A percentile compares a stretch with the other conserved stretches of the same genome.
phyloP scores from a whole-genome alignment of 257 asterid species.

The Fraxinus quadrangulata region DNA sequence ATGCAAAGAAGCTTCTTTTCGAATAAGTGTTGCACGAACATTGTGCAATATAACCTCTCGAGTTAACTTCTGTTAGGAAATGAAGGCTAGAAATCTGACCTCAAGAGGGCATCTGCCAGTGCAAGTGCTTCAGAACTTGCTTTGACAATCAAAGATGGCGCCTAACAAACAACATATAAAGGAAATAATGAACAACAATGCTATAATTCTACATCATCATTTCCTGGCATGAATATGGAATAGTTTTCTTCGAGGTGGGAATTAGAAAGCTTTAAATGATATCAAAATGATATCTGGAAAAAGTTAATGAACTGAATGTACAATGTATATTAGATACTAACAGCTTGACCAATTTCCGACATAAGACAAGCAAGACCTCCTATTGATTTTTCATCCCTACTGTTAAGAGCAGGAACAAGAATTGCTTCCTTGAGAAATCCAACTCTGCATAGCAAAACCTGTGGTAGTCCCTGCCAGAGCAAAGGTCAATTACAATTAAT shows the following conservation, averaged over 20 bases:
- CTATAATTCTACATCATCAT: background rate
- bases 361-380: constrained; percentile 83
- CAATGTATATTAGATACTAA: constrained; percentile 44
- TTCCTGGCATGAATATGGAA: background rate
- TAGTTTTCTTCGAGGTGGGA: constrained; percentile 7
- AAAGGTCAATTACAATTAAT: constrained; percentile 29
- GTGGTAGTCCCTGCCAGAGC: constrained; percentile 66
- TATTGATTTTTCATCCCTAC: constrained; percentile 73
- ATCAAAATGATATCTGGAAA: constrained; percentile 19
- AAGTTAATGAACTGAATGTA: background rate
- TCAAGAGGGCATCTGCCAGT: constrained; percentile 70
- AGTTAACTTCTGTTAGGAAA: constrained; percentile 16
- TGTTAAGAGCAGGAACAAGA: constrained; percentile 75
- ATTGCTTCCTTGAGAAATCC: constrained; percentile 75
- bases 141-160: constrained; percentile 68
- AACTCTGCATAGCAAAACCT: constrained; percentile 66
- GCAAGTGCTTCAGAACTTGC: constrained; percentile 73
- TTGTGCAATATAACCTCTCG: constrained; percentile 4
- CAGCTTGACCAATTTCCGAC: constrained; percentile 95
- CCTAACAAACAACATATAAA: constrained; percentile 49
- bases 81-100: constrained; percentile 48
- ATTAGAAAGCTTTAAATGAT: constrained; percentile 1
- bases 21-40: background rate
- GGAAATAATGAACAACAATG: background rate
- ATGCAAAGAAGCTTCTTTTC: background rate